These are phyloP conservation scores for Melastoma candidum DNA, from an alignment of 441 rosid species.

Conservation along the genomic window DNA sequence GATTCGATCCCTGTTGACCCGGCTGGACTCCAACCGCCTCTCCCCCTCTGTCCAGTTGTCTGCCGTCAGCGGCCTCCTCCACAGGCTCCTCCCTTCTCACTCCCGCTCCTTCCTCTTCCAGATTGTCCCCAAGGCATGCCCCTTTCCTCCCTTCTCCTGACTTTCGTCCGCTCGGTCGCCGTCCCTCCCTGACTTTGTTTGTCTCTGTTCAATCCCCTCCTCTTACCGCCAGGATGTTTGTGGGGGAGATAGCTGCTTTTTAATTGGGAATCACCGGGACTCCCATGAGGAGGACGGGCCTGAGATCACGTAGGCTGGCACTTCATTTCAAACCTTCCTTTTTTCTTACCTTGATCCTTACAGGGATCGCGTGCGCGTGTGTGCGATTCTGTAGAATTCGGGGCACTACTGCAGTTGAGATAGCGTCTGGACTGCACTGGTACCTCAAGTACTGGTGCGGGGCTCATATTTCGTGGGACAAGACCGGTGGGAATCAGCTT, in stretches of 20 bases:
- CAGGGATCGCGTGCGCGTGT: neutral
- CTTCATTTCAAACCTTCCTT: constrained; percentile 8
- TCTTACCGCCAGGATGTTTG: constrained; percentile 57
- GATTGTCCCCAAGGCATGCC: constrained; percentile 60
- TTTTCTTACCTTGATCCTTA: neutral
- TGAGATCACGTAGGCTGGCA: constrained; percentile 59
- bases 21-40: constrained; percentile 50
- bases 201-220: neutral
- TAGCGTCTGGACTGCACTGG: constrained; percentile 95
- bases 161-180: too few species aligned
- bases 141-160: neutral
- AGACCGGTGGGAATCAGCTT: constrained; percentile 84
- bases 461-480: constrained; percentile 96
- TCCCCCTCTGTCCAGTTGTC: constrained; percentile 58
- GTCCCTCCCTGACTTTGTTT: neutral
- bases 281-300: constrained; percentile 32
- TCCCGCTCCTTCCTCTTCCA: constrained; percentile 51
- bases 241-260: constrained; percentile 66
- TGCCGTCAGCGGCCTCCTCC: constrained; percentile 58
- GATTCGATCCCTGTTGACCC: constrained; percentile 31
- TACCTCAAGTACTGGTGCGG: constrained; percentile 78
- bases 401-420: constrained; percentile 86
- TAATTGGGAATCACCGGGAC: constrained; percentile 39
- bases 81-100: constrained; percentile 71
- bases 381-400: constrained; percentile 35